These are phyloP conservation scores for Kuraishia hungarica DNA, from an alignment of 805 yeast genomes.

Conservation along the genomic window DNA sequence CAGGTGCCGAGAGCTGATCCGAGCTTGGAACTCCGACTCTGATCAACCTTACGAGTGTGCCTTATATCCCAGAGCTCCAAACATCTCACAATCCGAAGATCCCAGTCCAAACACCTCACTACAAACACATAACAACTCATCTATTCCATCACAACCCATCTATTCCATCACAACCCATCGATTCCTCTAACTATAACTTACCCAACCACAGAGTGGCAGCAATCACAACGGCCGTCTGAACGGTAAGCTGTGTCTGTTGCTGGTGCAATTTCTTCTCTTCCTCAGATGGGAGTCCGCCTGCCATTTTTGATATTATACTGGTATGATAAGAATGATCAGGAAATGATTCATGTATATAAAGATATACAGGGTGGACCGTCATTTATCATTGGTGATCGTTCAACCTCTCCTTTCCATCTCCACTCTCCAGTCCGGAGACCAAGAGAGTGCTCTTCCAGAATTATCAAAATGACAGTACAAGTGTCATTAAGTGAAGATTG, in stretches of 20 bases:
- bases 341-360: no score
- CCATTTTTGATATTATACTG: slow-evolving; percentile 27
- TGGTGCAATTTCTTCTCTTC: slow-evolving; percentile 63
- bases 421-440: no score
- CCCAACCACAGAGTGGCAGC: slow-evolving; percentile 54
- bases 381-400: neutral
- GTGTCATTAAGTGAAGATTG: neutral
- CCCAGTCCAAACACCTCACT: no score
- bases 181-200: neutral
- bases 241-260: slow-evolving; percentile 49
- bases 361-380: neutral
- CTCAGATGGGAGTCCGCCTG: slow-evolving; percentile 44
- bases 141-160: neutral
- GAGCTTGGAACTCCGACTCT: no score
- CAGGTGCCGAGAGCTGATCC: no score
- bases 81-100: no score
- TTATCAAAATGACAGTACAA: neutral
- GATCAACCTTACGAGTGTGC: no score
- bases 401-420: neutral
- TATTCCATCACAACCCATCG: neutral
- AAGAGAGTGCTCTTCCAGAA: neutral
- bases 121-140: no score
- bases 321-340: no score
- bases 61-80: no score
- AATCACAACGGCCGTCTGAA: slow-evolving; percentile 49